Evolutionary conservation across 1,284 basidiomycete species (phyloP).

Genomic region (Cystobasidium slooffiae): DNA sequence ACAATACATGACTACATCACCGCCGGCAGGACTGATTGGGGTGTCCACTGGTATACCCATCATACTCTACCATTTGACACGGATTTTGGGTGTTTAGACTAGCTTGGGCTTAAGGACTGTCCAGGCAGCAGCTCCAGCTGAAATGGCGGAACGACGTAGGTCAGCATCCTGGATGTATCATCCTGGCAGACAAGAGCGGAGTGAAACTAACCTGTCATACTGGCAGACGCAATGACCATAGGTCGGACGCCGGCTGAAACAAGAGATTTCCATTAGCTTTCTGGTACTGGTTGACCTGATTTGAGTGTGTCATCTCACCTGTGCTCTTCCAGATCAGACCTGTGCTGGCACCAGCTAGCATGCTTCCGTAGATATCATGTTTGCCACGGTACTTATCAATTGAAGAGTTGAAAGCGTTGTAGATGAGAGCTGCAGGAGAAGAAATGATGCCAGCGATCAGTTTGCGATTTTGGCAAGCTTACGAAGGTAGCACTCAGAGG

Average conservation of each 20-base stretch:
- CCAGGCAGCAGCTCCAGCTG: conserved; percentile 52
- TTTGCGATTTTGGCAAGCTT: neutral
- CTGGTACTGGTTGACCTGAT: neutral
- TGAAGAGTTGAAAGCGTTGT: conserved; percentile 94
- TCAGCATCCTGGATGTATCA: conserved; percentile 56
- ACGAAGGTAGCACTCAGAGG: too few species aligned
- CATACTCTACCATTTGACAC: neutral
- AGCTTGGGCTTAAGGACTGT: conserved; percentile 51
- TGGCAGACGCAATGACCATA: conserved; percentile 80
- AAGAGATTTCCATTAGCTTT: conserved; percentile 5
- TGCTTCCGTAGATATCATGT: conserved; percentile 88
- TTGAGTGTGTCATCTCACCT: conserved; percentile 63
- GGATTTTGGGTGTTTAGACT: conserved; percentile 37
- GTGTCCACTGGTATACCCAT: neutral
- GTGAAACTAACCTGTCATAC: conserved; percentile 75
- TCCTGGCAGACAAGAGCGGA: conserved; percentile 66
- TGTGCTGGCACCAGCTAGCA: conserved; percentile 87
- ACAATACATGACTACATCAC: neutral
- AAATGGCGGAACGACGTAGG: neutral
- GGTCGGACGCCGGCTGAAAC: conserved; percentile 82
- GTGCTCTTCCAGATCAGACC: conserved; percentile 93
- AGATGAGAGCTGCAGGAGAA: conserved; percentile 75
- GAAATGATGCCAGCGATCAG: neutral
- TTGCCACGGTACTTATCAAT: conserved; percentile 86
- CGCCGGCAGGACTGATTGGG: neutral